A percentile compares a stretch with the other conserved stretches of the same genome.
Evolutionary conservation across 345 rosid species (phyloP).

Genomic region (Eucalyptus pauciflora): DNA sequence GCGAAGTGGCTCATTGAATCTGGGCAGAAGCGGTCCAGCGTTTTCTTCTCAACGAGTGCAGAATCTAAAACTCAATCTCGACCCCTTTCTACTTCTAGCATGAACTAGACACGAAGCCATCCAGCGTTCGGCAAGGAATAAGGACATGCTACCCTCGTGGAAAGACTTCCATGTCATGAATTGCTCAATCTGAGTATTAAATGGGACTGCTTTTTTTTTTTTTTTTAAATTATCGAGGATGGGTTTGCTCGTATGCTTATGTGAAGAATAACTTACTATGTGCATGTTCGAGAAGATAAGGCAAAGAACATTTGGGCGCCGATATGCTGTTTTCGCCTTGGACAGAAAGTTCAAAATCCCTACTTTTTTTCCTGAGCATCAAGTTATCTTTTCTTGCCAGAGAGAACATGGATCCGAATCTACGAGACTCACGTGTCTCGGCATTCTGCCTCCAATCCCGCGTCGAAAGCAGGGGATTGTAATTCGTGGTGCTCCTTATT

Average conservation of each 20-base stretch:
- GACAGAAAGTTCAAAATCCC: neutral
- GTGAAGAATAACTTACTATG: neutral
- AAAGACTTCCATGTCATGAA: neutral
- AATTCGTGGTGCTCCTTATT: neutral
- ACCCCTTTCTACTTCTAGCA: neutral
- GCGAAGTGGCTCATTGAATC: neutral
- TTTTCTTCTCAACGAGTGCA: neutral
- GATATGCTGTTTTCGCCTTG: neutral
- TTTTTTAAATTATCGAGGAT: neutral
- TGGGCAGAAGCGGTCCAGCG: neutral
- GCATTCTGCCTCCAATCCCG: neutral
- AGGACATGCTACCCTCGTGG: neutral
- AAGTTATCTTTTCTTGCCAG: neutral
- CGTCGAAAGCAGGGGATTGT: neutral
- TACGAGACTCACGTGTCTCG: neutral
- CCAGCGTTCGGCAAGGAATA: neutral
- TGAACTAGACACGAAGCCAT: neutral
- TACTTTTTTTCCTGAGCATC: neutral
- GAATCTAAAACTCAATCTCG: neutral
- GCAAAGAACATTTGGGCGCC: conserved; percentile 12
- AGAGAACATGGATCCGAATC: neutral
- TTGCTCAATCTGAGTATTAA: neutral
- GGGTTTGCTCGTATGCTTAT: neutral
- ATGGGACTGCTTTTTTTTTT: neutral
- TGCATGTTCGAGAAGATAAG: conserved; percentile 3